Base-by-base conservation (phyloP, 2,329 filamentous ascomycete genomes). In the Aspergillus fructus region DNA sequence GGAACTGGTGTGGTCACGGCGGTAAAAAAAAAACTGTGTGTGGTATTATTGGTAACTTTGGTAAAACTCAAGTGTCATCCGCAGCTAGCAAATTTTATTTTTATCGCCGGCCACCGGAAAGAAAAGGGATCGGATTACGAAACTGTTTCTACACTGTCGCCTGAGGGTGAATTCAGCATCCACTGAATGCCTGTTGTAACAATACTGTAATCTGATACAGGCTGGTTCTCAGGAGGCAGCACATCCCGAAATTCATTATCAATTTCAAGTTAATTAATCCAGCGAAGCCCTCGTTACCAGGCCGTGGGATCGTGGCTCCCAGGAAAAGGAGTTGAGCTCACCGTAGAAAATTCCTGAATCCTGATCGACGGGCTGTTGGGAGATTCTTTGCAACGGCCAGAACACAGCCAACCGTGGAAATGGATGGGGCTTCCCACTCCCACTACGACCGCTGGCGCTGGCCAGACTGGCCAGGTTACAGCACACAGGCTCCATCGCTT, bases 351-450 rank as follows among this genome's bases (percentile, higher is more conserved):
- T 19, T 30, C 27, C 27, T 30, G 27, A 30, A 30, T 30, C 27
- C 27, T 37, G 43, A 48, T 48, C 43, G 17, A 34, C 27, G 27
- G 27, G 27, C 27, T 49, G 24, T 41, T 33, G 43, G 8, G 53
- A 24, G 39, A 55, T 49, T 23, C 45, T 34, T 43, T 8, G 33
- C n/a, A 48, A 50, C 42, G 54, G 33, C 54, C 47, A 56, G 54
- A 52, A 50, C 53, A 45, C n/a, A 24, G 24, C 17, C 48, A 52
- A 56, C 54, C 48, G 33, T 56, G 54, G 53, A 49, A 49, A 42
- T 41, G 41, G 47, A 45, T 56, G 54, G 54, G 19, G 33, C 41
- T n/a, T 37, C 47, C 42, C 33, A 54, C 43, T 30, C 27, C 27
- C 27, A 30, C 27, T 9, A 30, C 27, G 27, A 30, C 27, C 8